Evolutionary conservation across 2,329 filamentous ascomycete genomes (phyloP), one percentile per base, ranked within the genome.

Genomic region (Neopestalotiopsis rosae): DNA sequence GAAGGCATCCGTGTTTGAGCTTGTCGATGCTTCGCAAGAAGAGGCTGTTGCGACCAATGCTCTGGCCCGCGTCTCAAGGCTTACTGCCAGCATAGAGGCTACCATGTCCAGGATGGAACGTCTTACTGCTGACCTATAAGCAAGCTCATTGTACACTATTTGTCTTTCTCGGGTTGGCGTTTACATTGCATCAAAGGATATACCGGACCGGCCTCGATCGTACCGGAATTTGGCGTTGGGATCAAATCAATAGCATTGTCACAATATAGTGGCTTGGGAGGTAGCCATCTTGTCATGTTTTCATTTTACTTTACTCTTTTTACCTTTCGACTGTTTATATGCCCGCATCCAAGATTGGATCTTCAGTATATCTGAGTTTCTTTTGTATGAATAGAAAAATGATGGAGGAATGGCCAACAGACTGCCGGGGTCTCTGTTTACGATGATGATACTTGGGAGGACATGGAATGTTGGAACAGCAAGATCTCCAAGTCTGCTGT

Each of bases 1-100:
- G 74, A 95, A 95, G 84, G 81, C 86, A 2, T 82, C 88, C 14
- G 85, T 88, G 63, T 89, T 88, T 74, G 88, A 92, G 72, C 85
- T 94, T n/a, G 82, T 92, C 38, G 87, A 92, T 67, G 84, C 83
- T 32, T 82, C 84, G 1, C 82, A 87, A 69, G 85, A 87, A 66
- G 85, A 86, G 65, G 77, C 77, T 9, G 74, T 78, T 32, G 83
- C 85, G 34, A 77, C 77, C 9, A 72, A 85, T 24, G 82, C 85
- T 52, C 82, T 87, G 79, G 83, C 81, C 63, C 83, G 85, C 34
- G 82, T 89, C 63, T 83, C 86, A 75, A 83, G 83, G 71, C 82
- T 89, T 69, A 82, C 83, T 30, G 81, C 78, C 13, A 79, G 76
- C 63, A 71, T 85, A 3, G 77, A 82, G 58, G 72, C 76, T 4